phyloP scores from a whole-genome alignment of 2,329 filamentous ascomycete species.

The Teratosphaeria epicoccoides region DNA sequence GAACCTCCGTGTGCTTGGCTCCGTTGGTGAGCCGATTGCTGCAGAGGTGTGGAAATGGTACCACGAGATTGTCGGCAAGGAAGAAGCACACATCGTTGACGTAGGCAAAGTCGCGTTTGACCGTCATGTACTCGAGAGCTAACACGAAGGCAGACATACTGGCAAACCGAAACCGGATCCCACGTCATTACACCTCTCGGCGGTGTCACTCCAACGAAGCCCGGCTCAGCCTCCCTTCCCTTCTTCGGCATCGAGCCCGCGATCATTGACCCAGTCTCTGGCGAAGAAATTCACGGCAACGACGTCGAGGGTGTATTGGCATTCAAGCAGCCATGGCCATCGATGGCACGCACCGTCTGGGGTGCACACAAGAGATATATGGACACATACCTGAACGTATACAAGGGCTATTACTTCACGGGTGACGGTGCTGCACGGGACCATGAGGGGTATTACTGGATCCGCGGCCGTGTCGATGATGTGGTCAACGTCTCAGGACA shows the following conservation, averaged over 20 bases:
- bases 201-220: conserved; percentile 91
- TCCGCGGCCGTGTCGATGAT: conserved; percentile 93
- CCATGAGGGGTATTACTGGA: conserved; percentile 99
- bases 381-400: conserved; percentile 96
- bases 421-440: conserved; percentile 92
- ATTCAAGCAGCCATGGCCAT: conserved; percentile 97
- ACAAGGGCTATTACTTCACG: conserved; percentile 95
- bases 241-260: conserved; percentile 98
- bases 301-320: conserved; percentile 94
- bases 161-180: conserved; percentile 98
- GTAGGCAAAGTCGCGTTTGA: conserved; percentile 46
- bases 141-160: conserved; percentile 66
- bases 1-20: conserved; percentile 78
- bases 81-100: conserved; percentile 86
- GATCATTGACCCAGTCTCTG: conserved; percentile 92
- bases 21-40: conserved; percentile 93
- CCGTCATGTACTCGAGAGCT: conserved; percentile 4
- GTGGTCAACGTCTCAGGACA: conserved; percentile 98
- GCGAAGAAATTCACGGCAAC: conserved; percentile 86
- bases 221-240: conserved; percentile 85
- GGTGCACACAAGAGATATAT: conserved; percentile 96
- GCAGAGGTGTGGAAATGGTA: conserved; percentile 99
- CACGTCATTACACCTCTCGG: conserved; percentile 90
- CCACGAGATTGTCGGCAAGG: conserved; percentile 86
- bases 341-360: conserved; percentile 96